Base-by-base conservation (phyloP, 768 basidiomycete species). In the Coprinopsis marcescibilis region DNA sequence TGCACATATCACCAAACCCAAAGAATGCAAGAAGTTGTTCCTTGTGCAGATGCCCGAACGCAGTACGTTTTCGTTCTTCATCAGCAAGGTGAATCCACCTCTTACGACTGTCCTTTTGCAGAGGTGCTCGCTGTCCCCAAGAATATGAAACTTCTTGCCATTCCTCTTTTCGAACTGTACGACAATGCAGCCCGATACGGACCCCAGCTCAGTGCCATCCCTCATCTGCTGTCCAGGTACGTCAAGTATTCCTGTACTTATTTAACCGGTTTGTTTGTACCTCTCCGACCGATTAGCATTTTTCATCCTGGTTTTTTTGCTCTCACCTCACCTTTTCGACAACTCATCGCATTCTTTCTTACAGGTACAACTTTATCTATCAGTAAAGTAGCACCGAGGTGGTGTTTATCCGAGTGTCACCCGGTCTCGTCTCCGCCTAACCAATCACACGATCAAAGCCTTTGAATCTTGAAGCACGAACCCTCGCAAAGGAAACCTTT, bases 121-220 rank as follows among this genome's bases (percentile, higher is more conserved):
- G 95, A 96, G 64, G 89, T 95, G 13, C 81, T 99, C 7, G 91
- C 93, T 0, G 94, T 99, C 3, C 96, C 96, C 0, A 90, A 89
- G 68, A 99, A 99, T 65, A 97, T 98, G 95, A 98, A 98, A 62
- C 79, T 99, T 6, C 81, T 95, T 33, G 95, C 94, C 14, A 91
- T 97, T 37, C 96, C 96, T 0, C 72, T 99, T 29, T 97, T 95
- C 59, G 96, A 99, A 66, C 72, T 98, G 12, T 99, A 98, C 60
- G 96, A 98, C 63, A 99, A 99, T 50, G 89, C 92, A 7, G 93
- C 95, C 0, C 75, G 94, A 47, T 94, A 94, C 58, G 94, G 94
- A 1, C 95, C 94, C 0, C 93, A 96, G 58, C 76, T 97, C 10
- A 89, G 90, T 20, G 92, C 94, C 2, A 89, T 97, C 53, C 94